Percentiles rank a stretch among this genome's conserved stretches.
These are phyloP conservation scores for Aureobasidium namibiae DNA, from an alignment of 2,329 filamentous ascomycete species.

Conservation along the genomic window DNA sequence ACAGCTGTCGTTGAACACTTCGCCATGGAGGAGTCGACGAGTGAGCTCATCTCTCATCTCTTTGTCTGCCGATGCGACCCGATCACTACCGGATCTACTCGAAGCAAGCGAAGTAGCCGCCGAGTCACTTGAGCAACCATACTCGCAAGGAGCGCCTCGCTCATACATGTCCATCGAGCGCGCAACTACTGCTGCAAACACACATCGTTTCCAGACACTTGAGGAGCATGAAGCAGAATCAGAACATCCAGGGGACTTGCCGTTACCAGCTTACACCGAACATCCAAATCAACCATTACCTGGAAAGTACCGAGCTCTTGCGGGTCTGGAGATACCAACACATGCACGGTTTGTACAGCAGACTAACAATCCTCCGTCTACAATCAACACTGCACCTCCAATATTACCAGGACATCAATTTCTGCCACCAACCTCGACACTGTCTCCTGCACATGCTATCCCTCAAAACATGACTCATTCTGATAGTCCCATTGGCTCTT, in stretches of 20 bases:
- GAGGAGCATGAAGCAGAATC: conserved; percentile 42
- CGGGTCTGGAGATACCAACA: conserved; percentile 26
- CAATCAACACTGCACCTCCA: conserved; percentile 12
- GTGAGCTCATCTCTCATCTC: conserved; percentile 11
- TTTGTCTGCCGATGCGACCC: conserved; percentile 14
- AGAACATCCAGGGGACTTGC: conserved; percentile 66
- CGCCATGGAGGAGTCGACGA: conserved; percentile 10
- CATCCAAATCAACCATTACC: conserved; percentile 39
- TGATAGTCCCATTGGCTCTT: conserved; percentile 14
- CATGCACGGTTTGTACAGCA: background rate
- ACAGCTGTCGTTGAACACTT: background rate
- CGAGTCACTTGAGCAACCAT: conserved; percentile 26
- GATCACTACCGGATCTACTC: conserved; percentile 25
- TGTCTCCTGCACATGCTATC: conserved; percentile 23
- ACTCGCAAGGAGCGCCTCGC: conserved; percentile 26
- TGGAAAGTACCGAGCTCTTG: conserved; percentile 27
- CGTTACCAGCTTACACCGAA: conserved; percentile 68
- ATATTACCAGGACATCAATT: background rate
- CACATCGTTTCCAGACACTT: conserved; percentile 57
- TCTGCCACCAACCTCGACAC: background rate
- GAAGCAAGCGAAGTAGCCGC: conserved; percentile 23
- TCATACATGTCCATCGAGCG: conserved; percentile 26
- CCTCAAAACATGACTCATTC: conserved; percentile 21
- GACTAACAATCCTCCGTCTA: background rate
- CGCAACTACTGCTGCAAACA: conserved; percentile 57